Percentiles rank a stretch among this genome's conserved stretches.
phyloP scores from a whole-genome alignment of 305 asterid species.

The Ruellia speciosa region DNA sequence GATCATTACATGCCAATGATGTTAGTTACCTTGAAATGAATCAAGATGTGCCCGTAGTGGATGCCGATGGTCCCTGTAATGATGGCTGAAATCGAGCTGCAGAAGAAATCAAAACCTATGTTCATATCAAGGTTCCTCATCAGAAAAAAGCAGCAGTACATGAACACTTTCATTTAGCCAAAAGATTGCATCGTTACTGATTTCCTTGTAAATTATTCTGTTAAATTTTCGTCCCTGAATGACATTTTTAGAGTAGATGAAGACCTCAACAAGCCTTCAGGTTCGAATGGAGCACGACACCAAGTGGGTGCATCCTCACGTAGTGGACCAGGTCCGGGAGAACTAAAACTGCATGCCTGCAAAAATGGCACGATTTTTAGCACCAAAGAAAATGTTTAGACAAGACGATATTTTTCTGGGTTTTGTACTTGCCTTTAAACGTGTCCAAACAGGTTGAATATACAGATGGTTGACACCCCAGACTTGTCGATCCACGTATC shows the following conservation, averaged over 20 bases:
- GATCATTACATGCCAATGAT: neutral
- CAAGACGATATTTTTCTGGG: too few species aligned
- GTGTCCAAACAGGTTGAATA: slow-evolving; percentile 57
- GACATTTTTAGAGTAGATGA: neutral
- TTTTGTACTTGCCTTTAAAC: slow-evolving; percentile 50
- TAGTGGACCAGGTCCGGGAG: slow-evolving; percentile 52
- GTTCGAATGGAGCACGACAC: slow-evolving; percentile 80
- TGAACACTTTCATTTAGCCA: slow-evolving; percentile 6
- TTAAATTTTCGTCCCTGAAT: too few species aligned
- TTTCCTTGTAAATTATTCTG: too few species aligned
- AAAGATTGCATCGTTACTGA: too few species aligned
- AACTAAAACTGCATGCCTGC: slow-evolving; percentile 71
- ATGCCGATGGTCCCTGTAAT: slow-evolving; percentile 73
- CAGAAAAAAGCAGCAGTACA: too few species aligned
- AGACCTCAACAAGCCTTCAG: slow-evolving; percentile 75
- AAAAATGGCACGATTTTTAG: too few species aligned
- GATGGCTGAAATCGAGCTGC: slow-evolving; percentile 70
- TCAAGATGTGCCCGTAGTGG: slow-evolving; percentile 79
- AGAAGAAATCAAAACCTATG: slow-evolving; percentile 3
- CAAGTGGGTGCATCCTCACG: slow-evolving; percentile 63
- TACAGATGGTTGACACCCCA: slow-evolving; percentile 91
- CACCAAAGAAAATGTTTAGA: too few species aligned
- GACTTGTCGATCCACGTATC: slow-evolving; percentile 68
- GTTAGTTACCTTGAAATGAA: slow-evolving; percentile 50
- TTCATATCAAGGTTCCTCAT: too few species aligned